phyloP scores from a whole-genome alignment of 495 filamentous ascomycete species.

The Xylaria telfairii region DNA sequence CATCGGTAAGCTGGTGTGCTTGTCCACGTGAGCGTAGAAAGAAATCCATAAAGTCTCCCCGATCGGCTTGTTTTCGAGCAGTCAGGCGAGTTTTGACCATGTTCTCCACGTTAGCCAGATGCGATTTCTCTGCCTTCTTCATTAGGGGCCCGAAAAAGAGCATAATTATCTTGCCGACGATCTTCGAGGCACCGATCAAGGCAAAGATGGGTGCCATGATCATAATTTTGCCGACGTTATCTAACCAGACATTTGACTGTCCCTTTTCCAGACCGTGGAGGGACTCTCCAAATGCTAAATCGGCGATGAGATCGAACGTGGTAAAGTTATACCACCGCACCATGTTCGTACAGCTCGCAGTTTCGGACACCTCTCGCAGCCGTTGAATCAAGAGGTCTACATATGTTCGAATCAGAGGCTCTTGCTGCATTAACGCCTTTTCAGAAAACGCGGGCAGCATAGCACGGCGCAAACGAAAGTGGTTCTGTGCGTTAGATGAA shows the following conservation, averaged over 20 bases:
- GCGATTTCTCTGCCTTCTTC: conserved; percentile 19
- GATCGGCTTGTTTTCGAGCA: conserved; percentile 10
- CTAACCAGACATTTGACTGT: conserved; percentile 40
- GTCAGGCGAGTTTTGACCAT: conserved; percentile 10
- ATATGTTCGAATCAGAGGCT: too few relatives aligned
- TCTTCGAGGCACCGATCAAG: background rate
- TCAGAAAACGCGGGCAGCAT: too few relatives aligned
- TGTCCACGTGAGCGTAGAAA: conserved; percentile 25
- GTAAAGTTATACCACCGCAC: conserved; percentile 63
- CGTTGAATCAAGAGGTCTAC: too few relatives aligned
- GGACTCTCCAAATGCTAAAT: conserved; percentile 63
- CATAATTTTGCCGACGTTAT: background rate
- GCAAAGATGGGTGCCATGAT: background rate
- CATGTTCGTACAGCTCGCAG: background rate
- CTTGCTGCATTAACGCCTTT: too few relatives aligned
- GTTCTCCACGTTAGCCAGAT: conserved; percentile 5
- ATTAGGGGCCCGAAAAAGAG: background rate
- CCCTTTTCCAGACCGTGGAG: conserved; percentile 54
- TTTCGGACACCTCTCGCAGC: background rate
- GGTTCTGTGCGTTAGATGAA: too few relatives aligned
- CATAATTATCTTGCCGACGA: background rate
- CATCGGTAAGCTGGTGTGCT: background rate
- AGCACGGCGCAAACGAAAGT: too few relatives aligned
- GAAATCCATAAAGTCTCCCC: conserved; percentile 26
- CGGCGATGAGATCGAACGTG: conserved; percentile 67